Conservation (phyloP, 495 filamentous ascomycete species). For the Lasiosphaeriaceae sp. region DNA sequence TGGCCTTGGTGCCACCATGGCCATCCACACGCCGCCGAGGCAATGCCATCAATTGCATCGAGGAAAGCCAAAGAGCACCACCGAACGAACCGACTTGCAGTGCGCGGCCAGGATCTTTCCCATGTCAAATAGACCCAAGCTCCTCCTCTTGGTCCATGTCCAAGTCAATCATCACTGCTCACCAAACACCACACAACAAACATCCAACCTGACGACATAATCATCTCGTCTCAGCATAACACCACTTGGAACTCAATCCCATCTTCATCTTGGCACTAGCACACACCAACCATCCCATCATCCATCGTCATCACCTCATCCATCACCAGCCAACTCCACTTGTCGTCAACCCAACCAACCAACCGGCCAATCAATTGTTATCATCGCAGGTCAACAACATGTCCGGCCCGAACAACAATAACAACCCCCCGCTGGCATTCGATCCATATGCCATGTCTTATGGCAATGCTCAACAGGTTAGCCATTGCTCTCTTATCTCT, state of each 20-base stretch:
- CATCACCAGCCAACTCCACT: not conserved
- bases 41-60: not conserved
- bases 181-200: not conserved
- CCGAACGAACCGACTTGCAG: too few species aligned
- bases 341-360: constrained; percentile 2
- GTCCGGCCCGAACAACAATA: too few species aligned
- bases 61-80: not conserved
- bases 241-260: too few species aligned
- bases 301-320: too few species aligned
- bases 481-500: constrained; percentile 8
- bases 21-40: not conserved
- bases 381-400: too few species aligned
- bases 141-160: too few species aligned
- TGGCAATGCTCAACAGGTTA: constrained; percentile 21
- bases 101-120: not conserved
- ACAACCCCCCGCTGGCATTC: constrained; percentile 18
- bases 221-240: too few species aligned
- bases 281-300: not conserved
- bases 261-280: not conserved
- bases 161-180: not conserved
- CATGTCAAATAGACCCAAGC: not conserved
- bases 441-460: constrained; percentile 22
- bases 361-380: too few species aligned
- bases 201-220: not conserved
- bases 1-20: not conserved